Conservation (phyloP, 1,284 basidiomycete species). For the Bondarzewia mesenterica region DNA sequence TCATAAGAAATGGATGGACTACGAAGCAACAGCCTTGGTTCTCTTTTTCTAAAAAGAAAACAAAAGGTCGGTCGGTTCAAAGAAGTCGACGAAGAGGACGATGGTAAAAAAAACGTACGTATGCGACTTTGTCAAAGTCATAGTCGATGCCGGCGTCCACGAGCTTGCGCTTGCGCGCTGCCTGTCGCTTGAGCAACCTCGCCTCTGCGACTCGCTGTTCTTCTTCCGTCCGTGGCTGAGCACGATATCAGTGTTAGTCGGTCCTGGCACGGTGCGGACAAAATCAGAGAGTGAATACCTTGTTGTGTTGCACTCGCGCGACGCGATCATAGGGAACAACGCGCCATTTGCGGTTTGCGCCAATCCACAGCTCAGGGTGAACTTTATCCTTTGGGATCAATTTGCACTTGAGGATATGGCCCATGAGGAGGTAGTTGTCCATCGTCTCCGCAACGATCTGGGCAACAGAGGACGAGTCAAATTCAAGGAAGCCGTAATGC, state of each 20-base stretch:
- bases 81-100: background rate
- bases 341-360: slow-evolving; percentile 91
- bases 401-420: slow-evolving; percentile 87
- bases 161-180: slow-evolving; percentile 73
- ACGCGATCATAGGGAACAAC: slow-evolving; percentile 69
- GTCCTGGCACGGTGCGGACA: too few species aligned
- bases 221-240: slow-evolving; percentile 67
- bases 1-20: too few species aligned
- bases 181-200: slow-evolving; percentile 73
- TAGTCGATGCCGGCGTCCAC: slow-evolving; percentile 84
- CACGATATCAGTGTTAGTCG: slow-evolving; percentile 8
- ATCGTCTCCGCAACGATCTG: slow-evolving; percentile 97
- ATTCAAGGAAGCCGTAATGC: slow-evolving; percentile 97
- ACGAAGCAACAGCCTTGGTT: slow-evolving; percentile 1
- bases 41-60: slow-evolving; percentile 5
- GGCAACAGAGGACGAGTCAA: slow-evolving; percentile 83
- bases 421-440: slow-evolving; percentile 97
- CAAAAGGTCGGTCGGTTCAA: too few species aligned
- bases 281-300: slow-evolving; percentile 37
- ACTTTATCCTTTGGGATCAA: slow-evolving; percentile 82
- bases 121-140: slow-evolving; percentile 68
- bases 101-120: slow-evolving; percentile 37
- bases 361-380: slow-evolving; percentile 92
- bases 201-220: slow-evolving; percentile 63
- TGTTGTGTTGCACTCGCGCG: slow-evolving; percentile 71